Conservation (phyloP, 352 stramenopile genomes). For the Pythium aristosporum region DNA sequence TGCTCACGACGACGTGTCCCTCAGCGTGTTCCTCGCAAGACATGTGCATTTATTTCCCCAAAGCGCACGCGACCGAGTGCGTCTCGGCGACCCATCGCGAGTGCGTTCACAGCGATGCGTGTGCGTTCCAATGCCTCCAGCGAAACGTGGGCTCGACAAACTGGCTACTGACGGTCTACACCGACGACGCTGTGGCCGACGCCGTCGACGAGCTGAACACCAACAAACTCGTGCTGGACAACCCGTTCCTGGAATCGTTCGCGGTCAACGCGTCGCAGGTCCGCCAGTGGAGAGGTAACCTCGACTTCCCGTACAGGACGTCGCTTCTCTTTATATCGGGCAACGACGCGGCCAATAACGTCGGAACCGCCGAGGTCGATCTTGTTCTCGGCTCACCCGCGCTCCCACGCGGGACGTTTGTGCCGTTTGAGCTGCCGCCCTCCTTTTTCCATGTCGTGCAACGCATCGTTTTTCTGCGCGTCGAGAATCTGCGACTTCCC, state of each 20-base stretch:
- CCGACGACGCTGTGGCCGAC: background rate
- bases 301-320: background rate
- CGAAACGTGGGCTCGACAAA: background rate
- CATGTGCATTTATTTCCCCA: conserved; percentile 11
- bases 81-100: background rate
- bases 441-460: too few relatives aligned
- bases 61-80: background rate
- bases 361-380: too few relatives aligned
- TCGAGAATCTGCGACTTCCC: conserved; percentile 9
- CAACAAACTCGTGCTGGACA: background rate
- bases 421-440: background rate
- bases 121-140: conserved; percentile 18
- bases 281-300: background rate
- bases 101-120: conserved; percentile 10
- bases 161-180: conserved; percentile 15
- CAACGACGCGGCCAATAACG: conserved; percentile 18
- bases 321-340: conserved; percentile 11
- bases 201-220: conserved; percentile 11
- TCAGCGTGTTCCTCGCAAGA: conserved; percentile 8
- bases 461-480: background rate
- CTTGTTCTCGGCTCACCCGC: too few relatives aligned
- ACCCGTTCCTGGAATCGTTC: background rate
- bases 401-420: background rate
- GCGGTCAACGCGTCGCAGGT: conserved; percentile 12
- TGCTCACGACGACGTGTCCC: conserved; percentile 14